These are phyloP conservation scores for Endoconidiophora laricicola DNA, from an alignment of 2,329 filamentous ascomycete species.

Conservation along the genomic window DNA sequence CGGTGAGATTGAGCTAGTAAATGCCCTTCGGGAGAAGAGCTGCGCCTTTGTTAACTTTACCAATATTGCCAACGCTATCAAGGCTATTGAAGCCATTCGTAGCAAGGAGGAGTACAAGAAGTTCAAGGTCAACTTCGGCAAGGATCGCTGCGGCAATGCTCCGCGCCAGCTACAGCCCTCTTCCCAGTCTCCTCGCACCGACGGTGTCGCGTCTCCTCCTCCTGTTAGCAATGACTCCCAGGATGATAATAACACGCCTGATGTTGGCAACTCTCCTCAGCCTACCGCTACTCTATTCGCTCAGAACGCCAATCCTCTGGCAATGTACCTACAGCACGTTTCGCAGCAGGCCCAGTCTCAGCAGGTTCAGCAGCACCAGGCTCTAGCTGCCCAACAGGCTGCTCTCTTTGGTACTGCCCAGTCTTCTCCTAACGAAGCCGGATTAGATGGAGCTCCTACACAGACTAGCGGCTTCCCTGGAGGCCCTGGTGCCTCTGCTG, in stretches of 20 bases:
- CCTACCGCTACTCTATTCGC: constrained; percentile 64
- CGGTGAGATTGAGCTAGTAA: constrained; percentile 94
- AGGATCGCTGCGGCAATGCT: constrained; percentile 93
- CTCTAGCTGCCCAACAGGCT: constrained; percentile 59
- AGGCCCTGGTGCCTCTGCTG: constrained; percentile 39
- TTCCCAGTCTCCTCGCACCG: constrained; percentile 50
- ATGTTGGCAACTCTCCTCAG: constrained; percentile 36
- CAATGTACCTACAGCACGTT: constrained; percentile 80
- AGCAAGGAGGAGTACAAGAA: constrained; percentile 92
- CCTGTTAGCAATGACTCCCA: constrained; percentile 24
- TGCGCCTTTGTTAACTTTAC: constrained; percentile 99
- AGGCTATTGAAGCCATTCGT: constrained; percentile 90
- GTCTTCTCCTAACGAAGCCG: constrained; percentile 39
- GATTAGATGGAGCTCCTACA: constrained; percentile 37
- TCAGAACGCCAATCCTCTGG: constrained; percentile 72
- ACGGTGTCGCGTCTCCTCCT: constrained; percentile 40
- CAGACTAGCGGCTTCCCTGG: constrained; percentile 48
- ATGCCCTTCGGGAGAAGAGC: constrained; percentile 93
- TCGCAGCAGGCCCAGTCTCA: constrained; percentile 56
- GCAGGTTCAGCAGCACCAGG: constrained; percentile 57
- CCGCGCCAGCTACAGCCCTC: constrained; percentile 65
- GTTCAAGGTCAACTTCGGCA: constrained; percentile 99
- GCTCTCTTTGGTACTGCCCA: constrained; percentile 63
- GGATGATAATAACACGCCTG: constrained; percentile 36
- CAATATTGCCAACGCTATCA: constrained; percentile 98